phyloP scores from a whole-genome alignment of 805 yeast species.

The Kuraishia molischiana region DNA sequence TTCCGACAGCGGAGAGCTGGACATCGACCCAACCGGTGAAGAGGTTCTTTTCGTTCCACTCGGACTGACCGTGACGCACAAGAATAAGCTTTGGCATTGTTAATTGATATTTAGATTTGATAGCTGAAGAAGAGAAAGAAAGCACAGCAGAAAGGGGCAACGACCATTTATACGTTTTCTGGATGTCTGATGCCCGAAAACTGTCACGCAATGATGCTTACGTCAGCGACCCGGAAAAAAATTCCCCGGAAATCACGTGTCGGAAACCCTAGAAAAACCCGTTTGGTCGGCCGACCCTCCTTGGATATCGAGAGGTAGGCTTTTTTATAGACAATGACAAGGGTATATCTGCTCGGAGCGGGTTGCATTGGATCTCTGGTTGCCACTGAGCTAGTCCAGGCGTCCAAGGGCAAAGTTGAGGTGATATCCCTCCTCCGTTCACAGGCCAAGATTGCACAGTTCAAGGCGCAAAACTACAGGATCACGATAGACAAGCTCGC shows the following conservation, averaged over 20 bases:
- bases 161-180: too few relatives aligned
- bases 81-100: constrained; percentile 52
- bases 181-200: neutral
- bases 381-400: neutral
- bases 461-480: neutral
- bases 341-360: neutral
- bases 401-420: neutral
- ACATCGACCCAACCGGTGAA: constrained; percentile 99
- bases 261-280: too few relatives aligned
- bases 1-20: constrained; percentile 72
- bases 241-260: too few relatives aligned
- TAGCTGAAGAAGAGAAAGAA: too few relatives aligned
- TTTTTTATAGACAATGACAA: too few relatives aligned
- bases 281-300: too few relatives aligned
- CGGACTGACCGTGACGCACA: constrained; percentile 99
- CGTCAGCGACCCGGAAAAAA: too few relatives aligned
- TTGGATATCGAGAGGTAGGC: too few relatives aligned
- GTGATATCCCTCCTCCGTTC: neutral
- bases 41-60: constrained; percentile 96
- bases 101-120: too few relatives aligned
- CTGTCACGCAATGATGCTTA: too few relatives aligned
- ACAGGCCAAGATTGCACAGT: neutral
- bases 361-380: neutral
- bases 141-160: too few relatives aligned
- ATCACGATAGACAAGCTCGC: constrained; percentile 5